Evolutionary conservation across 140 eudicot species (phyloP).

Genomic region (Stevia rebaudiana): DNA sequence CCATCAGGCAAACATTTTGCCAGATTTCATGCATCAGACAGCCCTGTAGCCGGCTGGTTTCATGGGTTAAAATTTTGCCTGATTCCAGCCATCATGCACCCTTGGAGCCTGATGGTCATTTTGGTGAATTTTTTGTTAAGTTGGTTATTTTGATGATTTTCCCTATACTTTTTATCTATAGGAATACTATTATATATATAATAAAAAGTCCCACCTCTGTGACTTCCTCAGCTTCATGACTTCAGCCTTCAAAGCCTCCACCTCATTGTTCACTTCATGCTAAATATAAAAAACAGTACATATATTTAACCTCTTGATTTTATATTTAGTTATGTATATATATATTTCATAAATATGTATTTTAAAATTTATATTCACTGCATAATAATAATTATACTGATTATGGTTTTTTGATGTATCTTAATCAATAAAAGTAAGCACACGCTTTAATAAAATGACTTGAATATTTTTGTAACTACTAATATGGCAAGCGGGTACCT

Average conservation of each 20-base stretch:
- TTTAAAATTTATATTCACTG: background rate
- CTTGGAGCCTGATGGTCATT: no score
- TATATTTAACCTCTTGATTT: background rate
- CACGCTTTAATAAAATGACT: background rate
- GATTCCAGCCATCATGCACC: no score
- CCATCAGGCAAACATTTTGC: no score
- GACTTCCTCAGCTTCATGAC: constrained; percentile 38
- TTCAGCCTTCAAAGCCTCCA: constrained; percentile 53
- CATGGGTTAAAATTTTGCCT: no score
- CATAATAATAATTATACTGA: background rate
- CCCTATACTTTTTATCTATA: background rate
- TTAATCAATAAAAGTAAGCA: background rate
- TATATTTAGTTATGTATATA: no score
- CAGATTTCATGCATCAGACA: no score
- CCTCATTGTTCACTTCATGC: constrained; percentile 38
- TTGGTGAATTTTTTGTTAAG: no score
- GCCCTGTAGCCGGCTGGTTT: no score
- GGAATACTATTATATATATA: background rate
- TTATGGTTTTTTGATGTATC: background rate
- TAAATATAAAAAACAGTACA: background rate
- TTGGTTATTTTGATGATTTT: no score
- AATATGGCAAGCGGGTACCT: constrained; percentile 11
- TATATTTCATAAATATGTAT: no score
- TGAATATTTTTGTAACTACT: background rate
- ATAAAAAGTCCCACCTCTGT: constrained; percentile 31